Base-by-base conservation (phyloP, 306 rosid genomes). In the Trifolium pratense region DNA sequence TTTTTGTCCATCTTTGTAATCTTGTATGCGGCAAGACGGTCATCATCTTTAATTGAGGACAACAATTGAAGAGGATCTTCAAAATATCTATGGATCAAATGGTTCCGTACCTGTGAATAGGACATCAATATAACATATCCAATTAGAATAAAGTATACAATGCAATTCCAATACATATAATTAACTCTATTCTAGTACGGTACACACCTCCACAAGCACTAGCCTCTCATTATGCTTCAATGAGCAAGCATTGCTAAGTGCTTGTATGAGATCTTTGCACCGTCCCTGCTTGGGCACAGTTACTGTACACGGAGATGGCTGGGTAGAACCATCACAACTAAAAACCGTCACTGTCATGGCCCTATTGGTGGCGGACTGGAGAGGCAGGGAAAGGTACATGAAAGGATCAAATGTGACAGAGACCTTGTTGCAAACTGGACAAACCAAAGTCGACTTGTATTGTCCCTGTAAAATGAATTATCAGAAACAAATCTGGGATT, bases 321-420 rank as follows among this genome's bases (percentile, higher is more conserved):
- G 76, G 63, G 87, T 69, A 82, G 90, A 80, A 68, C 98, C 97
- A 73, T 94, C 94, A 14, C 86, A 84, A 63, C 89, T 76, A 82
- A 89, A 91, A 78, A 94, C 89, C 18, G 91, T 94, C 73, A 86
- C 92, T 11, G 92, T 88, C 91, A 94, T 82, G 66, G 88, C 63
- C 75, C 98, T 87, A 31, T 75, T 91, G 55, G 83, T 80, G 80
- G 97, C 82, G 66, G 89, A 82, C 83, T 91, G 98, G 81, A 94
- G 92, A 15, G 98, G 98, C 80, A 94, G 82, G 37, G 98, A 94
- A 59, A 94, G 97, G 87, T 94, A 94, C 97, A 94, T 94, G 80
- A 94, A 94, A 66, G 98, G 98, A 85, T 94, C 98, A 81, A 94
- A 94, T 26, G 98, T 94, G 74, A 94, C 97, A 37, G 98, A 94